Evolutionary conservation across 306 rosid species (phyloP).

Genomic region (Dalbergia cochinchinensis): DNA sequence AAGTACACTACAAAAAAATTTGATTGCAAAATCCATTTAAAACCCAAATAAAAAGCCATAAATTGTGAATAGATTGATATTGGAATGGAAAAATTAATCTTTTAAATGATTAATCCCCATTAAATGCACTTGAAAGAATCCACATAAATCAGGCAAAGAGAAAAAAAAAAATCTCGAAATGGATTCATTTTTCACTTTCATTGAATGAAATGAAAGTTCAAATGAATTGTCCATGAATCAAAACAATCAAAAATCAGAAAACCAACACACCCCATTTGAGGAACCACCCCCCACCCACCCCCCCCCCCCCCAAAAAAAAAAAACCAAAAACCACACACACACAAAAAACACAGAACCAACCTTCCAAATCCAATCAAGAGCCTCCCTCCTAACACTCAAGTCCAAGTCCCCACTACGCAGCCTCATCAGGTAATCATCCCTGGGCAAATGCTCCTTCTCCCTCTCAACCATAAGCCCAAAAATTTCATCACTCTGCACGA

Average conservation of each 20-base stretch:
- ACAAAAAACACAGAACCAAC: conserved; percentile 51
- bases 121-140: conserved; percentile 20
- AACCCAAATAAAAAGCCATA: conserved; percentile 19
- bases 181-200: background rate
- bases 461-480: conserved; percentile 59
- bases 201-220: conserved; percentile 15
- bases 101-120: background rate
- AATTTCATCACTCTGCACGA: conserved; percentile 57
- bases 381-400: conserved; percentile 64
- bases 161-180: background rate
- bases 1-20: background rate
- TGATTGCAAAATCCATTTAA: background rate
- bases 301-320: too few relatives aligned
- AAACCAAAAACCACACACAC: too few relatives aligned
- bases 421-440: conserved; percentile 66
- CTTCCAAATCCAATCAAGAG: conserved; percentile 88
- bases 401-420: conserved; percentile 71
- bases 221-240: conserved; percentile 41
- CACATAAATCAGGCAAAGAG: background rate
- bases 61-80: conserved; percentile 19
- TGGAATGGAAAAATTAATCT: background rate
- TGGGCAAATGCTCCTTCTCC: conserved; percentile 71
- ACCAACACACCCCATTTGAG: conserved; percentile 37
- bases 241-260: conserved; percentile 26
- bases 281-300: background rate